A percentile compares a stretch with the other conserved stretches of the same genome.
Evolutionary conservation across 805 yeast genomes (phyloP).

Genomic region (Kuraishia cidri): DNA sequence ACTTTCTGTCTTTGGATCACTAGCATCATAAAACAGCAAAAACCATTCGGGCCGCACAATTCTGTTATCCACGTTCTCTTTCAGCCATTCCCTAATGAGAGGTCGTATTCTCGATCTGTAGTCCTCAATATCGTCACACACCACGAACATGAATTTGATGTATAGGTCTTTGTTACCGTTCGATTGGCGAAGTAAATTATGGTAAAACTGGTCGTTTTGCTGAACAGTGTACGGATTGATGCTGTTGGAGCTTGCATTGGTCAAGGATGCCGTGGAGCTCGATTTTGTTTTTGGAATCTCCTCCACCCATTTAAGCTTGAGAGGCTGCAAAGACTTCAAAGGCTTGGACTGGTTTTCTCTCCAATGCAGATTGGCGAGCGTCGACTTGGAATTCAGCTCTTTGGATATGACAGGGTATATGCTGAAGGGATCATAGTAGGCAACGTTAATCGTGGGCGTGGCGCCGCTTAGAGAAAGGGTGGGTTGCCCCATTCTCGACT

Average conservation of each 20-base stretch:
- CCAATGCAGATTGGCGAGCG: slow-evolving; percentile 68
- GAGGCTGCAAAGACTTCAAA: slow-evolving; percentile 51
- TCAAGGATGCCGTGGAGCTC: not conserved
- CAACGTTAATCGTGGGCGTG: slow-evolving; percentile 23
- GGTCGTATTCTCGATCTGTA: slow-evolving; percentile 80
- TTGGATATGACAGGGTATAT: slow-evolving; percentile 35
- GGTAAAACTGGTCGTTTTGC: slow-evolving; percentile 8
- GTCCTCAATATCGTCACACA: slow-evolving; percentile 57
- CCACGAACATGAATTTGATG: slow-evolving; percentile 60
- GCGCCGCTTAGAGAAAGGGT: slow-evolving; percentile 1
- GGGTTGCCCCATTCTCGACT: not conserved
- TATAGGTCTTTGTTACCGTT: slow-evolving; percentile 30
- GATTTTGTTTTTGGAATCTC: slow-evolving; percentile 34
- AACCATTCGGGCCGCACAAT: slow-evolving; percentile 50
- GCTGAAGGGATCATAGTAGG: slow-evolving; percentile 71
- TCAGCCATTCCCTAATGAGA: slow-evolving; percentile 73
- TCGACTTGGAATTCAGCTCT: slow-evolving; percentile 36
- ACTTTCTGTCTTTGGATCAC: slow-evolving; percentile 14
- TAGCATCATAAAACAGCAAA: slow-evolving; percentile 38
- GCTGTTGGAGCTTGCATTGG: not conserved
- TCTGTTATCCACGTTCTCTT: slow-evolving; percentile 24
- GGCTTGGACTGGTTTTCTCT: slow-evolving; percentile 38
- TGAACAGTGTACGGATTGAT: not conserved
- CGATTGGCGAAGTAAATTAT: slow-evolving; percentile 3
- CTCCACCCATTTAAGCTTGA: slow-evolving; percentile 46